phyloP scores from a whole-genome alignment of 805 yeast species.

The Hanseniaspora vineae region DNA sequence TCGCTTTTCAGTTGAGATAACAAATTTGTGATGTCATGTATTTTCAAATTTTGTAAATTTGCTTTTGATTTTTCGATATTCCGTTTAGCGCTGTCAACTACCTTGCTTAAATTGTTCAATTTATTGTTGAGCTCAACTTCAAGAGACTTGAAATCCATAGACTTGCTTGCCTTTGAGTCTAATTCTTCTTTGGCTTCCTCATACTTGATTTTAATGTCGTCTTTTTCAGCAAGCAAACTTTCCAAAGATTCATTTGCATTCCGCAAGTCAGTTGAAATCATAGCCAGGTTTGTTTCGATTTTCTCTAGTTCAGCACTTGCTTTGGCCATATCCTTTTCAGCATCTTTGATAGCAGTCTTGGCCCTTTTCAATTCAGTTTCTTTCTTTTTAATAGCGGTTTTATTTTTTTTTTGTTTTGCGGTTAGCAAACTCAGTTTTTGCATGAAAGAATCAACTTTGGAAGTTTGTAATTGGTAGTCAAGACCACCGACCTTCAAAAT shows the following conservation, averaged over 20 bases:
- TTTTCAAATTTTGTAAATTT: conserved; percentile 30
- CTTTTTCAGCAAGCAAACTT: conserved; percentile 20
- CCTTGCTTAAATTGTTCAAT: conserved; percentile 40
- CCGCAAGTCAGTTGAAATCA: conserved; percentile 17
- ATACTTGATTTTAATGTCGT: conserved; percentile 28
- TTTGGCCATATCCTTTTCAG: conserved; percentile 35
- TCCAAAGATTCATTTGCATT: conserved; percentile 25
- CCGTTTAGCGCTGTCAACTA: conserved; percentile 26
- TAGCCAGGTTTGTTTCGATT: conserved; percentile 22
- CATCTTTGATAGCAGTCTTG: conserved; percentile 24
- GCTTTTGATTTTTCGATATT: conserved; percentile 28
- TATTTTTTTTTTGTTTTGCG: conserved; percentile 45
- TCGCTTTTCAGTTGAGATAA: conserved; percentile 11
- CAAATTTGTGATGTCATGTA: conserved; percentile 38
- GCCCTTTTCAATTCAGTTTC: conserved; percentile 51
- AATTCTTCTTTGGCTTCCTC: conserved; percentile 30
- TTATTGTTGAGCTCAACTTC: conserved; percentile 57
- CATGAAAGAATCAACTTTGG: conserved; percentile 64
- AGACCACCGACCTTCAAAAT: conserved; percentile 91
- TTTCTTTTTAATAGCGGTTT: conserved; percentile 42
- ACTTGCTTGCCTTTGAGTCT: conserved; percentile 28
- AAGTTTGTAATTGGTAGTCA: conserved; percentile 60
- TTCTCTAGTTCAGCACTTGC: conserved; percentile 13
- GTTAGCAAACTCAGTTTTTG: conserved; percentile 51
- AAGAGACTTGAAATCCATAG: conserved; percentile 45